phyloP scores from a whole-genome alignment of 2,329 filamentous ascomycete species.

The Fusarium tanahbumbuense region DNA sequence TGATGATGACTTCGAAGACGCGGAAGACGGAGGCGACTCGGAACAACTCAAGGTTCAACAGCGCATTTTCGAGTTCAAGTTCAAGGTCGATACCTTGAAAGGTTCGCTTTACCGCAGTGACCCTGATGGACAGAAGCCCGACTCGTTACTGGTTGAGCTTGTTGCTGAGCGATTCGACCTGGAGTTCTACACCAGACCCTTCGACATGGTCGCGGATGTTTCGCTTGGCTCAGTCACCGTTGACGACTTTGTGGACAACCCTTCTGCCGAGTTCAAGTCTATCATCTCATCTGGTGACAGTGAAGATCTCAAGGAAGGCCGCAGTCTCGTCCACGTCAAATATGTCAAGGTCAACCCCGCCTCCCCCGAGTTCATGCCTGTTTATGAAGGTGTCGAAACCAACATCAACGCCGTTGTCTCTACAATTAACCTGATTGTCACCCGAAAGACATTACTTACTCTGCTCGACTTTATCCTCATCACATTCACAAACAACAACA shows the following conservation, averaged over 20 bases:
- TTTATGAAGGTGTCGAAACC: conserved; percentile 92
- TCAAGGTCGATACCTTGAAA: conserved; percentile 92
- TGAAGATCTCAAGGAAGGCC: conserved; percentile 78
- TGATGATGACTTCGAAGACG: conserved; percentile 75
- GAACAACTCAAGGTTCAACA: conserved; percentile 81
- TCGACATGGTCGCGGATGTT: conserved; percentile 93
- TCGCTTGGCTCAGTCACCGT: conserved; percentile 87
- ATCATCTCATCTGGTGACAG: conserved; percentile 87
- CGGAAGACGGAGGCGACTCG: conserved; percentile 65
- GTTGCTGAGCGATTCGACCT: conserved; percentile 90
- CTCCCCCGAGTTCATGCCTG: conserved; percentile 91
- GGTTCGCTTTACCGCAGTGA: conserved; percentile 92
- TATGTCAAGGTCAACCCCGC: conserved; percentile 89
- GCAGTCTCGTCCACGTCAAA: conserved; percentile 88
- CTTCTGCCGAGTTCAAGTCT: conserved; percentile 91
- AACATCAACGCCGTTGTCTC: conserved; percentile 92
- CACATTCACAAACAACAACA: conserved; percentile 78
- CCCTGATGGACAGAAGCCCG: conserved; percentile 77
- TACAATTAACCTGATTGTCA: conserved; percentile 96
- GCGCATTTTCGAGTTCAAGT: conserved; percentile 94
- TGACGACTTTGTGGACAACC: conserved; percentile 94
- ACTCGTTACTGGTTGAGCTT: conserved; percentile 87
- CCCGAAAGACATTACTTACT: conserved; percentile 89
- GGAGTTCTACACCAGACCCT: conserved; percentile 87
- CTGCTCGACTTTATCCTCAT: conserved; percentile 92